These are phyloP conservation scores for Cyberlindnera bimundalis DNA, from an alignment of 805 yeast species.

Conservation along the genomic window DNA sequence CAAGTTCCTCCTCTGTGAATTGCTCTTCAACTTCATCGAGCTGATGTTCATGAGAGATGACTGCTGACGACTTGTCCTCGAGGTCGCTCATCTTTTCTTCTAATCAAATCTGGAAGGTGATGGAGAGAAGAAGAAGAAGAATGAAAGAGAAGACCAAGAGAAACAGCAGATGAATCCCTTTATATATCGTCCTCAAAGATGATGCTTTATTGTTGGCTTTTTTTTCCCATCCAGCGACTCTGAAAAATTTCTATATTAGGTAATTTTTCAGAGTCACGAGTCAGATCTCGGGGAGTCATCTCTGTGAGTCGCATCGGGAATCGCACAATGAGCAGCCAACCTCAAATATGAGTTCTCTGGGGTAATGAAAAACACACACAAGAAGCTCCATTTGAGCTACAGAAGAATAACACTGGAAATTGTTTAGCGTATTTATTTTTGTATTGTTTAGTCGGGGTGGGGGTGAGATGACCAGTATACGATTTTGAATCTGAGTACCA, in stretches of 20 bases:
- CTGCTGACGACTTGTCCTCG: slow-evolving; percentile 12
- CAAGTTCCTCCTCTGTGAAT: slow-evolving; percentile 29
- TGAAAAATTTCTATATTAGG: slow-evolving; percentile 8
- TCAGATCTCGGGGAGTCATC: slow-evolving; percentile 11
- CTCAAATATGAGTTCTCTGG: no score
- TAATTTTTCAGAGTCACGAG: slow-evolving; percentile 14
- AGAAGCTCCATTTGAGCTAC: no score
- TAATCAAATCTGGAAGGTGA: no score
- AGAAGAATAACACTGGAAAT: no score
- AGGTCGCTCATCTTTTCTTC: slow-evolving; percentile 13
- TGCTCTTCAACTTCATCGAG: neutral
- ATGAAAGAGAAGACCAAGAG: neutral
- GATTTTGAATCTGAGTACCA: no score
- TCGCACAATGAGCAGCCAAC: no score
- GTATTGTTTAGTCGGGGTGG: no score
- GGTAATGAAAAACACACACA: no score
- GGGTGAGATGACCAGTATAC: no score
- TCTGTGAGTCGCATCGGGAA: neutral
- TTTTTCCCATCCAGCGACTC: slow-evolving; percentile 9
- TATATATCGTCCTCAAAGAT: neutral
- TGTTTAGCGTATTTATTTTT: no score
- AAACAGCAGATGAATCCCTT: neutral
- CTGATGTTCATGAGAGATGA: slow-evolving; percentile 6
- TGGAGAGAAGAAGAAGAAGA: neutral
- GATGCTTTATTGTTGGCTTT: neutral